phyloP scores from a whole-genome alignment of 202 grass and related monocot genomes.

The Panicum hallii region DNA sequence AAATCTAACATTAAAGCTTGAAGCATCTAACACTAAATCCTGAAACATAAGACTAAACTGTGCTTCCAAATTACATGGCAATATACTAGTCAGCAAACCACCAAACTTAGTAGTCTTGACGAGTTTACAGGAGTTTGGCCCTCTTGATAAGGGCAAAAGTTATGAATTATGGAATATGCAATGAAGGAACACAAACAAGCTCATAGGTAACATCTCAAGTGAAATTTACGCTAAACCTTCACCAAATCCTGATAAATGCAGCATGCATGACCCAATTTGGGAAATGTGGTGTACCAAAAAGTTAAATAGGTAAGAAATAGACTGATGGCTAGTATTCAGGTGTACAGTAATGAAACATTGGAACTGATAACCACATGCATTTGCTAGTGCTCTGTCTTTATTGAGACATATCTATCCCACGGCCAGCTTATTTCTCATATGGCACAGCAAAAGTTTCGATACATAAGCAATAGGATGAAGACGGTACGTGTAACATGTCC shows the following conservation, averaged over 20 bases:
- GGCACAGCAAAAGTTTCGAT: conserved; percentile 33
- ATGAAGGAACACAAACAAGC: conserved; percentile 33
- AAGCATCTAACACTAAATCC: conserved; percentile 3
- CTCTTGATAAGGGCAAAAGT: conserved; percentile 11
- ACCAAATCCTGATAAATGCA: conserved; percentile 29
- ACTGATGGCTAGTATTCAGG: not conserved
- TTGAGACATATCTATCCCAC: not conserved
- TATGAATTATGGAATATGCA: conserved; percentile 19
- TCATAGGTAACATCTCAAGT: not conserved
- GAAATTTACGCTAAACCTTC: conserved; percentile 2
- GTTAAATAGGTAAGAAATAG: not conserved
- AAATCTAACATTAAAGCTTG: conserved; percentile 19
- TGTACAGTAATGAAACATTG: conserved; percentile 16
- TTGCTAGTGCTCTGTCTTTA: conserved; percentile 28
- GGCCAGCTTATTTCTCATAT: conserved; percentile 15
- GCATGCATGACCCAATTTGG: conserved; percentile 26
- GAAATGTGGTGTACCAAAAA: not conserved
- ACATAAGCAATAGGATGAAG: conserved; percentile 38
- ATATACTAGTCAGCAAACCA: conserved; percentile 14
- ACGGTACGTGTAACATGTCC: not conserved
- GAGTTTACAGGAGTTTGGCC: conserved; percentile 27
- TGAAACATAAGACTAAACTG: conserved; percentile 20
- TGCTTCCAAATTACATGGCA: conserved; percentile 1
- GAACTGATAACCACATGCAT: conserved; percentile 22
- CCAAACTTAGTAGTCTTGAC: not conserved